These are phyloP conservation scores for Dactylellina drechsleri DNA, from an alignment of 2,329 filamentous ascomycete species.

Conservation along the genomic window DNA sequence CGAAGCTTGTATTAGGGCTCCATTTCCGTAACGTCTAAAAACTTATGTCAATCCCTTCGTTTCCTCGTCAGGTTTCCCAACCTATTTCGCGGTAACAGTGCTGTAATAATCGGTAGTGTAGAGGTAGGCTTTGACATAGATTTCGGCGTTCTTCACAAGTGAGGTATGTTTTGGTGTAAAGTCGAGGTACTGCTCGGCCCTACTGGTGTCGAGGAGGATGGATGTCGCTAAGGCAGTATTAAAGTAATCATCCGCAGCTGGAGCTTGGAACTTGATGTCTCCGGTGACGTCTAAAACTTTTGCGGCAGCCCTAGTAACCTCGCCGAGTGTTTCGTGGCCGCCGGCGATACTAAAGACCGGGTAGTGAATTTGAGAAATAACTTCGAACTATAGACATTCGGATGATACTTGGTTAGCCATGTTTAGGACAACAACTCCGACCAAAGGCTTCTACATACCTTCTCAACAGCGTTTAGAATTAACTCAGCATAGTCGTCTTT, in stretches of 20 bases:
- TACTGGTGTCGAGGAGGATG: constrained; percentile 56
- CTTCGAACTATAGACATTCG: constrained; percentile 34
- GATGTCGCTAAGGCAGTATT: constrained; percentile 58
- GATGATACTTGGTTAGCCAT: background rate
- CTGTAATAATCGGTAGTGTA: constrained; percentile 44
- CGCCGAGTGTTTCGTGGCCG: constrained; percentile 59
- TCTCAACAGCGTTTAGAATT: constrained; percentile 60
- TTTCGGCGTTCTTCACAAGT: constrained; percentile 27
- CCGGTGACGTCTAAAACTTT: constrained; percentile 58
- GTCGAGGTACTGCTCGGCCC: constrained; percentile 60
- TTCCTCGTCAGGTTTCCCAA: background rate
- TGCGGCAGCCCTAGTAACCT: constrained; percentile 59
- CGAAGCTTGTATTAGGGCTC: no score
- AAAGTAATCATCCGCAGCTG: constrained; percentile 56
- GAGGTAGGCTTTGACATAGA: constrained; percentile 43
- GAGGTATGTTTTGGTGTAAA: constrained; percentile 60
- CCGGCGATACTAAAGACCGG: constrained; percentile 62
- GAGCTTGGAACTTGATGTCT: constrained; percentile 58
- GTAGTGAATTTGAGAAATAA: constrained; percentile 57
- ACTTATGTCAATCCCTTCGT: no score
- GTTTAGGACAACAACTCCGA: background rate
- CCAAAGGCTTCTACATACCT: constrained; percentile 53
- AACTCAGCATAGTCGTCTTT: constrained; percentile 62
- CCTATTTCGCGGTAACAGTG: background rate
- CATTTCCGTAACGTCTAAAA: no score